Conservation (phyloP, 1,284 basidiomycete species). For the Inonotus obliquus region DNA sequence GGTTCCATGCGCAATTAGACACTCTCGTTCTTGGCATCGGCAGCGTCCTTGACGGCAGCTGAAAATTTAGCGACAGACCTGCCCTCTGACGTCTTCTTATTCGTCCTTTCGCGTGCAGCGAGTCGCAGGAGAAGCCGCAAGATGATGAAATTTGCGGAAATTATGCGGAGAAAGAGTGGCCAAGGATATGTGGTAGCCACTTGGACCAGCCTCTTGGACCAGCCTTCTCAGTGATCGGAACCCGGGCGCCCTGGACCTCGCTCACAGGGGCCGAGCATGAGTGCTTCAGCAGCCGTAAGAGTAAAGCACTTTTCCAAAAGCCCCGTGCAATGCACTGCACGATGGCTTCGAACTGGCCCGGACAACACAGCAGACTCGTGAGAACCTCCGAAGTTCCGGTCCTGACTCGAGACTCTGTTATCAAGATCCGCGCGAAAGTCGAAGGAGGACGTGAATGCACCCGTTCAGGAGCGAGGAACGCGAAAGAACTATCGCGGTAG, state of each 20-base stretch:
- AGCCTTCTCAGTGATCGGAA: neutral
- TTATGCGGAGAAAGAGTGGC: neutral
- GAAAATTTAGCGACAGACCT: neutral
- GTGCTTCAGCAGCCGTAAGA: neutral
- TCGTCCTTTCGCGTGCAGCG: neutral
- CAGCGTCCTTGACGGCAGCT: neutral
- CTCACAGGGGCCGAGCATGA: neutral
- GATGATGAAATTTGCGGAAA: neutral
- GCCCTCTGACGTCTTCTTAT: neutral
- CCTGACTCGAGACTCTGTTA: neutral
- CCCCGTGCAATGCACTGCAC: neutral
- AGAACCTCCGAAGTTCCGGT: neutral
- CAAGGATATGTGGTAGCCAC: neutral
- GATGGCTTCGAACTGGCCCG: neutral
- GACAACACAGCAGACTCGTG: neutral
- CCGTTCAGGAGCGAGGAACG: neutral
- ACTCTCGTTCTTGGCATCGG: neutral
- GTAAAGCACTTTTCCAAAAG: neutral
- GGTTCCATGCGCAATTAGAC: neutral
- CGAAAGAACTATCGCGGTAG: neutral
- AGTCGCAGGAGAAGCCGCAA: neutral
- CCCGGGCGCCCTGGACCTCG: neutral
- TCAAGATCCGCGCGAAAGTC: neutral
- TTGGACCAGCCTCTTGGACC: neutral
- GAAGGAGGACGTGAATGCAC: neutral